Base-by-base conservation (phyloP, 192 early-diverging fungal species). In the Backusella psychrophila region DNA sequence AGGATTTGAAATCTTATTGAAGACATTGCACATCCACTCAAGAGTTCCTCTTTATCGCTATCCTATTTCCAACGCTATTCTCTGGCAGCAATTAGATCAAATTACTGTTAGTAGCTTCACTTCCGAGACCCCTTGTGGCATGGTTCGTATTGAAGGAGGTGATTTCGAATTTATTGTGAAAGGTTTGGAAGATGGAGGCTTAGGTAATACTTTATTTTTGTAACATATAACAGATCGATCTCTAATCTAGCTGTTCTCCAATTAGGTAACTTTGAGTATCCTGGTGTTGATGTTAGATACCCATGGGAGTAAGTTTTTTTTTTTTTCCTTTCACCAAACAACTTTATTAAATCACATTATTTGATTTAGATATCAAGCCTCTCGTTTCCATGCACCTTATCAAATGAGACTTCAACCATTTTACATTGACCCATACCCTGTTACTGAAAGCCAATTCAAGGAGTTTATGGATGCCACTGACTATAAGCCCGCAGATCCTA, bases 241-340 rank as follows among this genome's bases (percentile, higher is more conserved):
- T 56, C 21, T 56, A 23, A 56, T 56, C 53, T 21, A 6, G 8
- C 26, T 56, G 4, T 23, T 21, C 21, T 56, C 21, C 21, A 56
- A 56, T 56, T 21, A 67, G 65, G 65, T 5, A 42, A 38, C 26
- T 35, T 34, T 38, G 75, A 76, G 34, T 76, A 76, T 26, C 67
- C 75, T 41, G 75, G 75, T n/a, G 75, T 70, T 42, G 75, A 76
- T 42, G 41, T 76, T 39, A 69, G 38, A 53, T 76, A 76, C 41
- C 75, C 75, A 56, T 76, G 75, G 75, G 75, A 76, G 74, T 75
- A 75, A 75, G 74, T 75, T 14, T 23, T 52, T 63, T n/a, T 36
- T 73, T 21, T n/a, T 73, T 15, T 23, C 21, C 7, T 35, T 19
- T 34, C 17, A 31, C 15, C 17, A 8, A 21, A 39, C 5, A 19